Conservation (phyloP, 2,329 filamentous ascomycete species). For the Phaeoacremonium minimum region DNA sequence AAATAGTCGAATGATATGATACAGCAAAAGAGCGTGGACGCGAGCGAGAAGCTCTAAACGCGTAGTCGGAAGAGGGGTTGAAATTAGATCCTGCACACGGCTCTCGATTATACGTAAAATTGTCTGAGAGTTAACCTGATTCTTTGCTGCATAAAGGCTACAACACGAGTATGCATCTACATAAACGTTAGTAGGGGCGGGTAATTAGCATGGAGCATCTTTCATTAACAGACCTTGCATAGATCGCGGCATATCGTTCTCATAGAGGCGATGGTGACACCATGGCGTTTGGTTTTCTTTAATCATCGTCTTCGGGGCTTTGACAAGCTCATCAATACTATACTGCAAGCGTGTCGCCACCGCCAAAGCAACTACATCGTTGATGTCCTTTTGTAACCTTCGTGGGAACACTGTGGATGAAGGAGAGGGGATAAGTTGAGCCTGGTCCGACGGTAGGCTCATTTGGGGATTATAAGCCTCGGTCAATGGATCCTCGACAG, state of each 20-base stretch:
- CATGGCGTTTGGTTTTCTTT: slow-evolving; percentile 45
- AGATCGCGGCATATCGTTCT: slow-evolving; percentile 41
- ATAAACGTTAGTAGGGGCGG: not conserved
- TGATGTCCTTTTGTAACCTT: no score
- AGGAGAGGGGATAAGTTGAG: not conserved
- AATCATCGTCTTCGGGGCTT: slow-evolving; percentile 43
- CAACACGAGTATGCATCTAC: slow-evolving; percentile 49
- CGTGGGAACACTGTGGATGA: no score
- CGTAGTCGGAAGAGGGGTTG: slow-evolving; percentile 21
- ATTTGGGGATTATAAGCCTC: not conserved
- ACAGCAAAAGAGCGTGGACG: slow-evolving; percentile 36
- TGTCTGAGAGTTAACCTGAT: slow-evolving; percentile 37
- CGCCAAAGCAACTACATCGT: no score
- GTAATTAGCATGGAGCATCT: no score
- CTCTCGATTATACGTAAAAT: slow-evolving; percentile 44
- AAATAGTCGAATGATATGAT: slow-evolving; percentile 40
- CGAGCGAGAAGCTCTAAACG: slow-evolving; percentile 27
- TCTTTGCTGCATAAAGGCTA: slow-evolving; percentile 47
- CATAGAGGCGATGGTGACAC: slow-evolving; percentile 47
- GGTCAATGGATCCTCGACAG: not conserved
- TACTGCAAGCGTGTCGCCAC: slow-evolving; percentile 28
- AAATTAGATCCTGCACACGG: slow-evolving; percentile 36
- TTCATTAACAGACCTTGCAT: slow-evolving; percentile 37
- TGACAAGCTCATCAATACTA: slow-evolving; percentile 47
- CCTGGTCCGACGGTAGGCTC: not conserved